Percentiles rank a stretch among this genome's conserved stretches.
These are phyloP conservation scores for Mucor plumbeus DNA, from an alignment of 371 early-diverging fungal species.

Conservation along the genomic window DNA sequence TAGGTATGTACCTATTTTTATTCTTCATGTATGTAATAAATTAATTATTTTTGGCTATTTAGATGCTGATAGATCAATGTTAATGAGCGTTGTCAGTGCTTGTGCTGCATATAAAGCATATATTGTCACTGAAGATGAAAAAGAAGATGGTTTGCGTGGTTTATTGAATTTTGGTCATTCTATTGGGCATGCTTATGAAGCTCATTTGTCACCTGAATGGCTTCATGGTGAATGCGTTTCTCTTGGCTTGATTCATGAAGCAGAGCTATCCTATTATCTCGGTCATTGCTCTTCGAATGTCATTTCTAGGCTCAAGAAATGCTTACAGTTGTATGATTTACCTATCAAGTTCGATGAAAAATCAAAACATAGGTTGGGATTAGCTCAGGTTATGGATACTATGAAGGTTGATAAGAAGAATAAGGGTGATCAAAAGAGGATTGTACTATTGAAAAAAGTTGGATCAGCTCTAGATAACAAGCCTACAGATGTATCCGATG, in stretches of 20 bases:
- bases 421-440: conserved; percentile 79
- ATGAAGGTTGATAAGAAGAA: conserved; percentile 95
- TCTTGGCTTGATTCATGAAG: conserved; percentile 90
- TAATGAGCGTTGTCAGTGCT: conserved; percentile 77
- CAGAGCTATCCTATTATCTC: conserved; percentile 81
- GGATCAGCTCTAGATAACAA: conserved; percentile 81
- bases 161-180: conserved; percentile 96
- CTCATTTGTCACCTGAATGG: conserved; percentile 81
- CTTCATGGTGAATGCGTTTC: conserved; percentile 97
- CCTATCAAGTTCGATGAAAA: conserved; percentile 74
- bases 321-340: conserved; percentile 79
- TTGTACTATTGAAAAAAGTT: conserved; percentile 81
- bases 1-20: not conserved
- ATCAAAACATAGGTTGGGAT: conserved; percentile 48
- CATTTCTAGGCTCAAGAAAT: conserved; percentile 80
- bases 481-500: conserved; percentile 77
- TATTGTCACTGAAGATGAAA: conserved; percentile 91
- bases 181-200: conserved; percentile 94
- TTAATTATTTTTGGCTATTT: conserved; percentile 12
- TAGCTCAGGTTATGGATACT: conserved; percentile 78
- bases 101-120: conserved; percentile 90
- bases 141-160: conserved; percentile 89
- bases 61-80: not conserved
- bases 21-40: conserved; percentile 11
- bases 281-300: conserved; percentile 76